Evolutionary conservation across 2,329 filamentous ascomycete genomes (phyloP), one percentile per base, ranked within the genome.

Genomic region (Cercospora sp.): DNA sequence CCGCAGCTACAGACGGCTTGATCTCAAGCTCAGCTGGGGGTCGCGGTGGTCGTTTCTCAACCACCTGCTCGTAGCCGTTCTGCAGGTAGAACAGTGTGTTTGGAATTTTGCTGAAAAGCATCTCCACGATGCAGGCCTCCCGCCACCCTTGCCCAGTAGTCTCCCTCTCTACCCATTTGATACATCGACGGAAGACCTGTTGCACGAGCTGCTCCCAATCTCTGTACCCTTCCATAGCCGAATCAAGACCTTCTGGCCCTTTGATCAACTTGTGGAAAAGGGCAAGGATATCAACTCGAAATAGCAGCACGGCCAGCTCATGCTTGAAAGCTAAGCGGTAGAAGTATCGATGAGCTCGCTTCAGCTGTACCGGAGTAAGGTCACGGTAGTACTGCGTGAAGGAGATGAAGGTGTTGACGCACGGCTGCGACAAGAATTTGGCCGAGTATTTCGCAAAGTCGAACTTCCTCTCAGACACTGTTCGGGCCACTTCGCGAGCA

Each of bases 271-370:
- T 90, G 77, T 97, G 89, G 60, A 99, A 89, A 1, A 98, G 84
- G 53, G 91, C 89, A 58, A 99, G 88, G 39, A 97, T 96, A 77
- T 98, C 95, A 5, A 97, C 87, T 9, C 94, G 89, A 80, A 93
- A 98, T 1, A 99, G 84, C 81, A 97, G 87, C 23, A 97, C 90
- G 66, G 89, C 90, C 82, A 95, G 89, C 58, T 97, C 92, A 79
- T 96, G 91, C 81, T 98, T 99, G 83, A 98, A 98, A 0, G 93
- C 93, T 10, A 96, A 85, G 0, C 94, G 90, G 76, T 98, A 96
- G 76, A 99, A 94, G 79, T 94, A 99, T 6, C 95, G 90, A 80
- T 98, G 95, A 12, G 90, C 90, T 5, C 95, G 89, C 81, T 98
- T 98, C 42, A 98, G 83, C 77, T 99, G 95, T 42, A 89, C 84